Conservation (phyloP, 2,329 filamentous ascomycete species). For the Phaeosphaeria sp. region DNA sequence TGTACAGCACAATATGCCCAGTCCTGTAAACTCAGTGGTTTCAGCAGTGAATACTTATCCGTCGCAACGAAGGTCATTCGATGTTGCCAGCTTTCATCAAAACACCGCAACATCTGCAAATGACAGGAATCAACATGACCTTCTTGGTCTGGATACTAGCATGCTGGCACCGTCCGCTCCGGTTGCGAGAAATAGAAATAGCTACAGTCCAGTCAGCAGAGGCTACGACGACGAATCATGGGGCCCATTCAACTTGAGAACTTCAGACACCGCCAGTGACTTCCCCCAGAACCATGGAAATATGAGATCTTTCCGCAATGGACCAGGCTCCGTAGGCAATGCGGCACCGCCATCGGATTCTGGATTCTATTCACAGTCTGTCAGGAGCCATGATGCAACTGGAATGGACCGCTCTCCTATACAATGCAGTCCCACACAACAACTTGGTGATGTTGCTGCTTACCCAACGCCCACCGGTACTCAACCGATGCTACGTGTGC, state of each 20-base stretch:
- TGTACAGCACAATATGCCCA: conserved; percentile 22
- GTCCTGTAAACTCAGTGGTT: conserved; percentile 21
- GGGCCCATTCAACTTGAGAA: conserved; percentile 31
- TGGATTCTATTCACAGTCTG: conserved; percentile 44
- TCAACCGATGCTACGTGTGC: conserved; percentile 16
- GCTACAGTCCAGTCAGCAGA: conserved; percentile 16
- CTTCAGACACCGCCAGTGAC: conserved; percentile 3
- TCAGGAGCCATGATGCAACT: conserved; percentile 38
- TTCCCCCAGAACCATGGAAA: conserved; percentile 17
- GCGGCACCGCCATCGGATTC: conserved; percentile 34
- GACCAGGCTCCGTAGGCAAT: conserved; percentile 8
- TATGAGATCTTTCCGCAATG: conserved; percentile 21
- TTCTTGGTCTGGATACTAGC: conserved; percentile 9
- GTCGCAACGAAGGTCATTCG: conserved; percentile 6
- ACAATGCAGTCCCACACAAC: conserved; percentile 19
- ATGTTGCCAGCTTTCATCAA: conserved; percentile 12
- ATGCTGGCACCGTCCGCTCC: conserved; percentile 22
- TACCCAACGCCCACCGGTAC: conserved; percentile 20
- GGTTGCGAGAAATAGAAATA: neutral
- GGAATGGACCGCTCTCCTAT: conserved; percentile 25
- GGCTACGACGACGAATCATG: conserved; percentile 35
- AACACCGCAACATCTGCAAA: conserved; percentile 6
- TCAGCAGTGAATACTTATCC: conserved; percentile 18
- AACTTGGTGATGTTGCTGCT: conserved; percentile 25
- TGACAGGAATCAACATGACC: conserved; percentile 10